A percentile compares a stretch with the other conserved stretches of the same genome.
These are phyloP conservation scores for Candida methanosorbosa DNA, from an alignment of 805 yeast species.

Conservation along the genomic window DNA sequence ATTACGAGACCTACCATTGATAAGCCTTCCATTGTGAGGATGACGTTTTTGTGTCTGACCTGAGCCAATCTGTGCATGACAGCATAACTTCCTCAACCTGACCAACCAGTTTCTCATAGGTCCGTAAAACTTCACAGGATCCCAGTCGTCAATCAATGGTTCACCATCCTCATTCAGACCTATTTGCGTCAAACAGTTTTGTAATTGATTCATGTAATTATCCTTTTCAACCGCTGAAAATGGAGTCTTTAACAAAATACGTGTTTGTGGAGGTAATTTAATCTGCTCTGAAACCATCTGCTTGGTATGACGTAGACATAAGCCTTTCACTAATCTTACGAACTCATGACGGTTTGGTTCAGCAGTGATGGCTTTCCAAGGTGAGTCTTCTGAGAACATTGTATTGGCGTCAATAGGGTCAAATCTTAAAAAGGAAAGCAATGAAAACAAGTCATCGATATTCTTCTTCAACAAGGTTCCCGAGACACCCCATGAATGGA, in stretches of 20 bases:
- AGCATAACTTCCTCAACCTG: conserved; percentile 68
- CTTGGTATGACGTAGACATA: conserved; percentile 77
- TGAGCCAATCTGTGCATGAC: conserved; percentile 54
- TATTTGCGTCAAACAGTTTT: conserved; percentile 49
- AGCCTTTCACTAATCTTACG: conserved; percentile 38
- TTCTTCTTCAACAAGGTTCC: conserved; percentile 83
- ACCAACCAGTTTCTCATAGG: conserved; percentile 64
- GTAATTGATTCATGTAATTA: conserved; percentile 59
- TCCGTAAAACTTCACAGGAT: conserved; percentile 32
- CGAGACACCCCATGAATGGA: conserved; percentile 95
- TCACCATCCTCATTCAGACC: conserved; percentile 44
- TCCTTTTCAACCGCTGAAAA: conserved; percentile 81
- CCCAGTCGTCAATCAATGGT: conserved; percentile 41
- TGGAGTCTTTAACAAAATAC: conserved; percentile 62
- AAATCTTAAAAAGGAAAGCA: conserved; percentile 56
- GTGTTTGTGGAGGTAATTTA: conserved; percentile 66
- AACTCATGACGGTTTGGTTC: conserved; percentile 31
- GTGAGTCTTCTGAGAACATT: conserved; percentile 9
- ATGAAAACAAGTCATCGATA: conserved; percentile 59
- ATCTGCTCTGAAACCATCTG: conserved; percentile 74
- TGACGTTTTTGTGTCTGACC: conserved; percentile 3
- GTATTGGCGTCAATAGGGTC: conserved; percentile 47
- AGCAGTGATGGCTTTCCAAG: conserved; percentile 18
- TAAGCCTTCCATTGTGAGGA: neutral
- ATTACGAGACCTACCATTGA: conserved; percentile 1